These are phyloP conservation scores for Colletotrichum caudatum DNA, from an alignment of 2,329 filamentous ascomycete genomes.

Conservation along the genomic window DNA sequence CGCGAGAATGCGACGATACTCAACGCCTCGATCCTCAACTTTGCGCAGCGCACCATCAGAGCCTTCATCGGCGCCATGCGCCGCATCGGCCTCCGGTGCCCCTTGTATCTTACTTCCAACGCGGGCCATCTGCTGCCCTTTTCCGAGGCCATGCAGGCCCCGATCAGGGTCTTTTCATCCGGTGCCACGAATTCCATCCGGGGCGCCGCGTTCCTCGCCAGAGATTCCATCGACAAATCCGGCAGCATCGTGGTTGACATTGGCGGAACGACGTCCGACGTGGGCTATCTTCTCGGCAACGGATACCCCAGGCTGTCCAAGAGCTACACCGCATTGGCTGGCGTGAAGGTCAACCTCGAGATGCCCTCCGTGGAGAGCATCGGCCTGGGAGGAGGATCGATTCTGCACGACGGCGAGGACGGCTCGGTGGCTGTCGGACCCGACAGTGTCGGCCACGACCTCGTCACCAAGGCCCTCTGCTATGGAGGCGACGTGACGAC, in stretches of 20 bases:
- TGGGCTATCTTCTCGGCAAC: conserved; percentile 43
- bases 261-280: conserved; percentile 45
- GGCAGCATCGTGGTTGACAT: conserved; percentile 44
- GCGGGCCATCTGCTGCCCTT: conserved; percentile 53
- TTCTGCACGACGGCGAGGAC: conserved; percentile 23
- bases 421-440: conserved; percentile 43
- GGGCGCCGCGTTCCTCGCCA: conserved; percentile 43
- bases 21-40: conserved; percentile 62
- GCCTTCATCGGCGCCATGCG: conserved; percentile 59
- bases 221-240: conserved; percentile 25
- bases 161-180: conserved; percentile 45
- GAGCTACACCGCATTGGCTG: conserved; percentile 44
- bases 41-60: conserved; percentile 59
- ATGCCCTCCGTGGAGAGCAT: conserved; percentile 46
- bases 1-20: conserved; percentile 66
- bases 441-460: conserved; percentile 46
- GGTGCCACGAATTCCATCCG: conserved; percentile 46
- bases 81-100: conserved; percentile 53
- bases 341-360: conserved; percentile 45
- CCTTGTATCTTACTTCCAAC: conserved; percentile 63
- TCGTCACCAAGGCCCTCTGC: conserved; percentile 42
- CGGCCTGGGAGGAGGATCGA: conserved; percentile 44
- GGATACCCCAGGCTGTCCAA: conserved; percentile 45
- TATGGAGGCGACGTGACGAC: conserved; percentile 45
- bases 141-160: conserved; percentile 44